Percentiles rank a stretch among this genome's conserved stretches.
Evolutionary conservation across 805 yeast genomes (phyloP).

Genomic region (Hanseniaspora singularis): DNA sequence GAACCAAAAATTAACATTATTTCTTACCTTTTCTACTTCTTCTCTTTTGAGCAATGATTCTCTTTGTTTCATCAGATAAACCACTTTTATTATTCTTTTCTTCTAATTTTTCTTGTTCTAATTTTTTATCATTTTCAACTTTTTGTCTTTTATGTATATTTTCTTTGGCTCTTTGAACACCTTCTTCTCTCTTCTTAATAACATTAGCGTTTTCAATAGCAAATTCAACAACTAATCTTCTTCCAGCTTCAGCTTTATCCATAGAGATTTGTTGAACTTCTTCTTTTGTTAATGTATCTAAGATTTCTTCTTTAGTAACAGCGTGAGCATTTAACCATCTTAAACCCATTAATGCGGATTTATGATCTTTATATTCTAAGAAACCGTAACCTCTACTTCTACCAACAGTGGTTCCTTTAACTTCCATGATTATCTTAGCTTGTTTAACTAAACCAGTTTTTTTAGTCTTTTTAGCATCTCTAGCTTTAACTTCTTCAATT

Average conservation of each 20-base stretch:
- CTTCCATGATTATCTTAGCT: slow-evolving; percentile 85
- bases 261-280: slow-evolving; percentile 44
- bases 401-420: slow-evolving; percentile 74
- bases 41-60: slow-evolving; percentile 57
- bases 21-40: slow-evolving; percentile 45
- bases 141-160: slow-evolving; percentile 20
- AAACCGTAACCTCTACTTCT: slow-evolving; percentile 96
- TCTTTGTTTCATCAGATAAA: slow-evolving; percentile 44
- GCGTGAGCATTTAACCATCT: slow-evolving; percentile 94
- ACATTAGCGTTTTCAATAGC: slow-evolving; percentile 94
- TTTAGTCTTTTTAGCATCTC: slow-evolving; percentile 49
- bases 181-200: slow-evolving; percentile 77
- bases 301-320: slow-evolving; percentile 58
- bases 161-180: slow-evolving; percentile 27
- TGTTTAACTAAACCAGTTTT: slow-evolving; percentile 86
- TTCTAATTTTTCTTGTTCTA: slow-evolving; percentile 22
- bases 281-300: slow-evolving; percentile 58
- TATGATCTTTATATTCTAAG: slow-evolving; percentile 84
- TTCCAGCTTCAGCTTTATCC: slow-evolving; percentile 44
- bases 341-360: slow-evolving; percentile 84
- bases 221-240: slow-evolving; percentile 84
- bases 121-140: slow-evolving; percentile 20
- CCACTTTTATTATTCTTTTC: slow-evolving; percentile 27
- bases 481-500: slow-evolving; percentile 26
- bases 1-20: too few relatives aligned